phyloP scores from a whole-genome alignment of 1,284 basidiomycete genomes.

The Fistulina hepatica region DNA sequence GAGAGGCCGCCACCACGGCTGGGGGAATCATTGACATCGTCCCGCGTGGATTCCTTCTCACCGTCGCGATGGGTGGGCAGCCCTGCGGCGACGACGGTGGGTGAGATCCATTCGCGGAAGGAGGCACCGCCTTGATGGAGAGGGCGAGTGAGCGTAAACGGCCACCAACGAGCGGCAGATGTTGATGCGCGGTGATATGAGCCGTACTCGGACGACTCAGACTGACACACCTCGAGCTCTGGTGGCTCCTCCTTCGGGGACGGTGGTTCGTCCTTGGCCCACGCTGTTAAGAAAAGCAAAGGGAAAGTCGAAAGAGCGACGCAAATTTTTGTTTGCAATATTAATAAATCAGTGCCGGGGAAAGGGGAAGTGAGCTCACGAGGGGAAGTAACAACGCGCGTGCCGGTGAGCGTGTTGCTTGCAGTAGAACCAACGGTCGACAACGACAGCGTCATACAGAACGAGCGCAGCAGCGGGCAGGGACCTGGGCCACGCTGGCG shows the following conservation, averaged over 20 bases:
- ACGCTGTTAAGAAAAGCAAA: constrained; percentile 38
- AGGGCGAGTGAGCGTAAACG: constrained; percentile 43
- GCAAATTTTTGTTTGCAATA: no score
- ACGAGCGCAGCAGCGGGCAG: no score
- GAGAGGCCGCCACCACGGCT: constrained; percentile 23
- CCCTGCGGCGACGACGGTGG: constrained; percentile 13
- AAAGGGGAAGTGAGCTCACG: constrained; percentile 39
- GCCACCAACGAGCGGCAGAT: constrained; percentile 54
- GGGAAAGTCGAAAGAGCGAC: no score
- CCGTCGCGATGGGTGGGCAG: constrained; percentile 10
- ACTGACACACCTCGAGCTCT: constrained; percentile 15
- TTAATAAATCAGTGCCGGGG: no score
- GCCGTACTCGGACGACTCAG: no score
- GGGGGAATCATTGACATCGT: no score
- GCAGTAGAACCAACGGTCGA: constrained; percentile 32
- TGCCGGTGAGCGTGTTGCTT: no score
- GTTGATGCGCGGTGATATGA: constrained; percentile 37
- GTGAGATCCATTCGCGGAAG: constrained; percentile 24
- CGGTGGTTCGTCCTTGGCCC: constrained; percentile 73
- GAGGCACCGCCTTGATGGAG: constrained; percentile 28
- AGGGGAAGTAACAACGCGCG: constrained; percentile 58
- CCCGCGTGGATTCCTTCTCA: no score
- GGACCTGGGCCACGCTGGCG: no score
- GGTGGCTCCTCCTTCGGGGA: constrained; percentile 42
- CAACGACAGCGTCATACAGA: no score